A percentile compares a stretch with the other conserved stretches of the same genome.
phyloP scores from a whole-genome alignment of 2,329 filamentous ascomycete genomes.

The Colletotrichum sp. region DNA sequence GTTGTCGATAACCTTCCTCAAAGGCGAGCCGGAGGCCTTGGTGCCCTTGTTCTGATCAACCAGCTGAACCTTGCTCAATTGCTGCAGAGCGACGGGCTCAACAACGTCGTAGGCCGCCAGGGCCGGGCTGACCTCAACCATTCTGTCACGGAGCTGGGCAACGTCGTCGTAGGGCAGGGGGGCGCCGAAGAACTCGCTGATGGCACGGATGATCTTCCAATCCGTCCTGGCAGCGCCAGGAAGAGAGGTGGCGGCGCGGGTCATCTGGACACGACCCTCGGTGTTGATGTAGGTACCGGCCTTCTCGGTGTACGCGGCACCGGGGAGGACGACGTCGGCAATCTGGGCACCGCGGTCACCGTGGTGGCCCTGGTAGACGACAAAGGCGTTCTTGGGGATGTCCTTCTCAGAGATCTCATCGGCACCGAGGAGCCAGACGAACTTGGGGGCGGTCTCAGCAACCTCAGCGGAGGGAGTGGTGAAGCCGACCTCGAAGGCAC shows the following conservation, averaged over 20 bases:
- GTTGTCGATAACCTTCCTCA: conserved; percentile 90
- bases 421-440: conserved; percentile 94
- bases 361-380: conserved; percentile 98
- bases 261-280: conserved; percentile 94
- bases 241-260: conserved; percentile 84
- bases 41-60: conserved; percentile 95
- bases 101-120: conserved; percentile 90
- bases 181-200: conserved; percentile 86
- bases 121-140: conserved; percentile 92
- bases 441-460: conserved; percentile 87
- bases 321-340: conserved; percentile 91
- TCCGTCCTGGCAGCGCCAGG: conserved; percentile 92
- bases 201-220: conserved; percentile 98
- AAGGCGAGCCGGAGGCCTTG: conserved; percentile 71
- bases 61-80: conserved; percentile 90
- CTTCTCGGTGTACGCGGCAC: conserved; percentile 97
- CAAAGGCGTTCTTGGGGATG: conserved; percentile 93
- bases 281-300: conserved; percentile 96
- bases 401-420: conserved; percentile 87
- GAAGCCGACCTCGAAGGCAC: conserved; percentile 96
- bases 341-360: conserved; percentile 92
- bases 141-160: conserved; percentile 85
- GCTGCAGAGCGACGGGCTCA: conserved; percentile 76
- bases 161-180: conserved; percentile 94
- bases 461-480: conserved; percentile 83